Percentiles rank a stretch among this genome's conserved stretches.
These are phyloP conservation scores for Calocera viscosa DNA, from an alignment of 768 basidiomycete genomes.

Conservation along the genomic window DNA sequence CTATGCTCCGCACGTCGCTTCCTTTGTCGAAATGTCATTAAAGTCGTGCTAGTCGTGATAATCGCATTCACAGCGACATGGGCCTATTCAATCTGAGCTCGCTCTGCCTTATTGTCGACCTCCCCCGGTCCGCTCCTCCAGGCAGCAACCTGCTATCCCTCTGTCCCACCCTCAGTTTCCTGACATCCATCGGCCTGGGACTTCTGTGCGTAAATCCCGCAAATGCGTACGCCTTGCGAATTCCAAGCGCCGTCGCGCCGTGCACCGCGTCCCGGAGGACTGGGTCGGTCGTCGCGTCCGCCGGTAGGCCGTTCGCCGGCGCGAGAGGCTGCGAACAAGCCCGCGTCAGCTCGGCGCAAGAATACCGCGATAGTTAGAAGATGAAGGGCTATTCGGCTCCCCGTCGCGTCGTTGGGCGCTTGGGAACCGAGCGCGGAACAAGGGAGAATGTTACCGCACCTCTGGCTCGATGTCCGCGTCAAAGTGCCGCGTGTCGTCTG, in stretches of 20 bases:
- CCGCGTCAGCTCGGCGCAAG: neutral
- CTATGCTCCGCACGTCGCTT: no score
- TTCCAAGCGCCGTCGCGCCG: constrained; percentile 73
- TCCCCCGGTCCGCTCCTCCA: neutral
- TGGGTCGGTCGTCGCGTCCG: constrained; percentile 80
- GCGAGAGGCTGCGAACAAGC: constrained; percentile 59
- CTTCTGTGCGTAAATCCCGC: constrained; percentile 86
- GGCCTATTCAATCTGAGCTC: neutral
- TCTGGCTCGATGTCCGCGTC: constrained; percentile 88
- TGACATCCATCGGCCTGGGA: constrained; percentile 45
- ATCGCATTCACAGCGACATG: neutral
- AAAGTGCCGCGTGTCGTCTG: constrained; percentile 88
- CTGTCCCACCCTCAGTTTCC: neutral
- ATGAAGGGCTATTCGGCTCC: no score
- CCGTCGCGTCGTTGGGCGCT: no score
- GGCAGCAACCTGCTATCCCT: neutral
- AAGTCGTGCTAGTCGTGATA: no score
- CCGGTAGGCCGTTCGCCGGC: constrained; percentile 72
- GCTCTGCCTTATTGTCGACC: neutral
- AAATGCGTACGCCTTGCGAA: constrained; percentile 84
- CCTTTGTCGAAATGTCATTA: no score
- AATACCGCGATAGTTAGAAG: no score
- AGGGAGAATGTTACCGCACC: constrained; percentile 39
- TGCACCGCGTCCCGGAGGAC: constrained; percentile 74
- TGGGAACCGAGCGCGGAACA: neutral